Conservation (phyloP, 192 early-diverging fungal genomes). For the Entomortierella chlamydospora region DNA sequence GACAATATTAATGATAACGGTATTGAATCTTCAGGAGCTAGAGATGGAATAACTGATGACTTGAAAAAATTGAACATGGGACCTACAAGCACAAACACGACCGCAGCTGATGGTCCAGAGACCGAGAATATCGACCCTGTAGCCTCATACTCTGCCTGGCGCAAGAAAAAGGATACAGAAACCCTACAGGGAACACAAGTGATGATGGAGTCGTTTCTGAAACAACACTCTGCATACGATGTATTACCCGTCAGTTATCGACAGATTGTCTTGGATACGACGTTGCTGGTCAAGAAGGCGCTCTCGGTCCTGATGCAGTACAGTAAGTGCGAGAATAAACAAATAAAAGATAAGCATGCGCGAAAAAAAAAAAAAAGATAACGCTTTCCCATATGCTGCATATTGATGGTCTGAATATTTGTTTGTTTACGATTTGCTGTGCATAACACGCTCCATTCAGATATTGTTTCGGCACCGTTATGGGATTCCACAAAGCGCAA, state of each 20-base stretch:
- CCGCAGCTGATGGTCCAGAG: conserved; percentile 1
- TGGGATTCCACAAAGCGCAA: conserved; percentile 84
- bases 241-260: conserved; percentile 91
- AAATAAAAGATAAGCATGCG: neutral
- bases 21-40: neutral
- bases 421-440: neutral
- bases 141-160: conserved; percentile 50
- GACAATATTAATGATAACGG: conserved; percentile 4
- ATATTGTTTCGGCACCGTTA: conserved; percentile 91
- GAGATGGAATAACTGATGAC: neutral
- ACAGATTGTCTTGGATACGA: conserved; percentile 91
- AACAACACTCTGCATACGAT: conserved; percentile 91
- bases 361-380: neutral
- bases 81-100: neutral
- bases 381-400: too few species aligned
- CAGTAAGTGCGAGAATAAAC: conserved; percentile 64
- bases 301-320: conserved; percentile 93
- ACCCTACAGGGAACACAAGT: conserved; percentile 33
- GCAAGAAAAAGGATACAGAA: conserved; percentile 51
- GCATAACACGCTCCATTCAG: neutral
- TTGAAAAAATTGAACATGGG: neutral
- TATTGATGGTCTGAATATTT: too few species aligned
- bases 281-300: conserved; percentile 92
- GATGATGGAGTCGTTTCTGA: conserved; percentile 67
- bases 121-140: conserved; percentile 45